phyloP scores from a whole-genome alignment of 352 stramenopile genomes.

The Phytophthora lateralis region DNA sequence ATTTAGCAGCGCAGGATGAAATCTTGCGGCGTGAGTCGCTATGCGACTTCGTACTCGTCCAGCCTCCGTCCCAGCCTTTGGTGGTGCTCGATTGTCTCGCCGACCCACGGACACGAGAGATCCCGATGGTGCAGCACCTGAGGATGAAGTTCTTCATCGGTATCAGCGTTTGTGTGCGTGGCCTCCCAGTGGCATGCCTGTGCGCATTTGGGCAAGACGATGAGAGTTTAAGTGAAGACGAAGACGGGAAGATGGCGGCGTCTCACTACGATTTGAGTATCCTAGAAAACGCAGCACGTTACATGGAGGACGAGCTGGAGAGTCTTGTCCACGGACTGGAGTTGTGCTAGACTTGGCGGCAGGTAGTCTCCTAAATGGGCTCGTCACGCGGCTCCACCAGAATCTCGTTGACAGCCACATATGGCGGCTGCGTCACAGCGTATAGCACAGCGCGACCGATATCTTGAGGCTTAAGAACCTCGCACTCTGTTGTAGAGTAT shows the following conservation, averaged over 20 bases:
- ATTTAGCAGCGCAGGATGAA: conserved; percentile 31
- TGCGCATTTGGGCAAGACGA: conserved; percentile 57
- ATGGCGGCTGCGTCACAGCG: conserved; percentile 81
- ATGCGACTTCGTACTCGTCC: conserved; percentile 65
- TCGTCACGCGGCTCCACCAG: conserved; percentile 91
- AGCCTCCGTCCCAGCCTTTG: conserved; percentile 45
- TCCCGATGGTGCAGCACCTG: conserved; percentile 64
- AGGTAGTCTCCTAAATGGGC: conserved; percentile 48
- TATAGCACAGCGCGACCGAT: conserved; percentile 89
- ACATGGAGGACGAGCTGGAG: conserved; percentile 57
- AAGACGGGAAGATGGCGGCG: conserved; percentile 23
- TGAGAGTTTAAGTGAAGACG: conserved; percentile 24
- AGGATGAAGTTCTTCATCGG: conserved; percentile 60
- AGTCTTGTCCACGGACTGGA: conserved; percentile 47
- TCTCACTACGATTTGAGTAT: conserved; percentile 46
- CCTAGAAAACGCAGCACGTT: conserved; percentile 46
- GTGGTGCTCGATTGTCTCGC: conserved; percentile 52
- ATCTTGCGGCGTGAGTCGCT: conserved; percentile 54
- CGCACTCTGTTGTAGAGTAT: conserved; percentile 54
- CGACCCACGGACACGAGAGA: conserved; percentile 52
- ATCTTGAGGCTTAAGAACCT: conserved; percentile 85
- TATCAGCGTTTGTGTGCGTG: conserved; percentile 50
- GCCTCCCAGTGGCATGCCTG: conserved; percentile 59
- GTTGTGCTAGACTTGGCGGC: conserved; percentile 23
- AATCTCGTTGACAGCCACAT: conserved; percentile 92